Evolutionary conservation across 1,139 yeast species (phyloP).

Genomic region (Zygosaccharomyces sapae): DNA sequence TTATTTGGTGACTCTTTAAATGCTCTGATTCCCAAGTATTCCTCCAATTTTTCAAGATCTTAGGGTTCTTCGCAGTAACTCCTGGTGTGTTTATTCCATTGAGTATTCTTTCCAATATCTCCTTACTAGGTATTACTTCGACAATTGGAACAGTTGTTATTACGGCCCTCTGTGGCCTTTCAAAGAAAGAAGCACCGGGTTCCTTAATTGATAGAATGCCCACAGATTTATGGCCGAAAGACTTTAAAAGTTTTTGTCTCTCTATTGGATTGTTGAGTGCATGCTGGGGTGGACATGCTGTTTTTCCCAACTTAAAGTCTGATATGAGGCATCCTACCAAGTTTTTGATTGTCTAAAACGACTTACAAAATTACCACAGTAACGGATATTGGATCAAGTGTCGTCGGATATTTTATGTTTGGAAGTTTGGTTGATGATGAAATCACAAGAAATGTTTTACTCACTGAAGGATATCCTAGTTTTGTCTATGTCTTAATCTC

Average conservation of each 20-base stretch:
- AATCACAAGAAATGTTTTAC: slow-evolving; percentile 70
- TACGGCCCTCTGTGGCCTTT: slow-evolving; percentile 60
- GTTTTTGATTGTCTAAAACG: slow-evolving; percentile 48
- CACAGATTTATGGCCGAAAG: slow-evolving; percentile 51
- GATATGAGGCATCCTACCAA: slow-evolving; percentile 77
- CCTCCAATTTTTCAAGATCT: slow-evolving; percentile 52
- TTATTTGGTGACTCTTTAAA: slow-evolving; percentile 81
- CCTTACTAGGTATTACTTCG: slow-evolving; percentile 68
- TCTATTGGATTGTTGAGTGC: slow-evolving; percentile 77
- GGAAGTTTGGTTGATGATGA: slow-evolving; percentile 74
- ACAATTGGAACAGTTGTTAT: slow-evolving; percentile 60
- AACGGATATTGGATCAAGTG: slow-evolving; percentile 72
- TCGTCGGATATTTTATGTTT: slow-evolving; percentile 83
- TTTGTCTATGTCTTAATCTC: slow-evolving; percentile 64
- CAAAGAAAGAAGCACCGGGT: slow-evolving; percentile 56
- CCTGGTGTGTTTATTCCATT: slow-evolving; percentile 67
- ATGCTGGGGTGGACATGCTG: slow-evolving; percentile 90
- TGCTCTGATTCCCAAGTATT: slow-evolving; percentile 55
- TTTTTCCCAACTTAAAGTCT: slow-evolving; percentile 71
- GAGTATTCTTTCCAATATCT: slow-evolving; percentile 63
- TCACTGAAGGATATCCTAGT: slow-evolving; percentile 68
- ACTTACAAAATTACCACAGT: slow-evolving; percentile 64
- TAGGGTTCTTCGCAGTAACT: slow-evolving; percentile 57
- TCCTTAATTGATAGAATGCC: slow-evolving; percentile 56
- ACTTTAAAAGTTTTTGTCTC: slow-evolving; percentile 47